These are phyloP conservation scores for Ophiocordyceps unilateralis DNA, from an alignment of 2,329 filamentous ascomycete genomes.

Conservation along the genomic window DNA sequence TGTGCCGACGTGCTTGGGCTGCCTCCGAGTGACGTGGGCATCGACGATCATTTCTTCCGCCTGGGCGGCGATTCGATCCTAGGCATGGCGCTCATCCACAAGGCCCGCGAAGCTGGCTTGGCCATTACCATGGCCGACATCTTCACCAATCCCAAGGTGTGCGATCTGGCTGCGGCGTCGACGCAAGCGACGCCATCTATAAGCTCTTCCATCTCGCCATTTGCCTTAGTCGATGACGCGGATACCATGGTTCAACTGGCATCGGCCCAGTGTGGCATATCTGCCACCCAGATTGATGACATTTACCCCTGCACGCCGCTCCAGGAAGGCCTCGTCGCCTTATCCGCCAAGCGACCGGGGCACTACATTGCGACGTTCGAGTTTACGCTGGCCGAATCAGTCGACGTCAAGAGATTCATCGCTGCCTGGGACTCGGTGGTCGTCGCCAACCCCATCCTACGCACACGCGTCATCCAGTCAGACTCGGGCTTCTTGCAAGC, in stretches of 20 bases:
- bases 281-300: conserved; percentile 21
- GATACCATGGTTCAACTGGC: background rate
- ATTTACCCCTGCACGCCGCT: conserved; percentile 36
- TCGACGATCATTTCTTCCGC: background rate
- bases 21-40: background rate
- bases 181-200: no score
- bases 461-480: conserved; percentile 30
- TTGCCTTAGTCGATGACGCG: no score
- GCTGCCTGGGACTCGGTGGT: conserved; percentile 23
- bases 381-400: conserved; percentile 19
- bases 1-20: background rate
- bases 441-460: conserved; percentile 22
- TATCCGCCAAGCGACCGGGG: conserved; percentile 31
- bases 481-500: conserved; percentile 28
- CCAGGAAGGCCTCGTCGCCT: conserved; percentile 35
- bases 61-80: background rate
- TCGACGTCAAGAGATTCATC: conserved; percentile 20
- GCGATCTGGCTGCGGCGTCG: no score
- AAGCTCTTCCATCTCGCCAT: no score
- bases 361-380: conserved; percentile 35
- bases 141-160: no score
- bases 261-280: background rate
- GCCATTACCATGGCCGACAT: background rate
- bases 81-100: background rate
- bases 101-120: background rate